Evolutionary conservation across 2,329 filamentous ascomycete species (phyloP).

Genomic region (Trichoderma afroharzianum): DNA sequence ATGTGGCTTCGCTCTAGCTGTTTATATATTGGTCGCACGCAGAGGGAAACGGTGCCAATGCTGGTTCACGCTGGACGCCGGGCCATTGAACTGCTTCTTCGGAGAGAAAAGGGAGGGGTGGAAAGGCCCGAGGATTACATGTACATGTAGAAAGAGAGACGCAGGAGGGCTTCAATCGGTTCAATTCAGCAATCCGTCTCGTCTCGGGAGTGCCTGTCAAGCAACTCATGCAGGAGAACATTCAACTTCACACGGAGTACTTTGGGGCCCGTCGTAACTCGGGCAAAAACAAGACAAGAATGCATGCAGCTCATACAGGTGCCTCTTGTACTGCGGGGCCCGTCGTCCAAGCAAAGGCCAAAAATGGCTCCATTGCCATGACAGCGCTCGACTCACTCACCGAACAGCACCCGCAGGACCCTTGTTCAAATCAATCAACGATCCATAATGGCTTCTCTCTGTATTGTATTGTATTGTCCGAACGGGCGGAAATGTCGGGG

Average conservation of each 20-base stretch:
- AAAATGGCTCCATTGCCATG: conserved; percentile 7
- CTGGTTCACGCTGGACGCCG: not conserved
- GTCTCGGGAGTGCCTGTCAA: not conserved
- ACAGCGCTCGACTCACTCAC: conserved; percentile 9
- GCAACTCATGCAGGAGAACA: not conserved
- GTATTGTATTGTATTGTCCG: not conserved
- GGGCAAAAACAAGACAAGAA: not conserved
- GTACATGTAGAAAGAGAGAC: not conserved
- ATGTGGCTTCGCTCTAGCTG: conserved; percentile 12
- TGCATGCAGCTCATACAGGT: not conserved
- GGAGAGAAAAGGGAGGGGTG: not conserved
- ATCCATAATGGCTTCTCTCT: not conserved
- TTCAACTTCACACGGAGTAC: not conserved
- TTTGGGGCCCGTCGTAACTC: not conserved
- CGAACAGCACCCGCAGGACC: not conserved
- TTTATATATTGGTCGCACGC: conserved; percentile 11
- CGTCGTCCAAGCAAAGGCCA: not conserved
- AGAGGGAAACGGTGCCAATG: conserved; percentile 1
- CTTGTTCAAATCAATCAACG: conserved; percentile 1
- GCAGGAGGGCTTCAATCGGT: not conserved
- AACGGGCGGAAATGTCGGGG: not conserved
- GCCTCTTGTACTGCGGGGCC: not conserved
- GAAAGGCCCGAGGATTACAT: not conserved
- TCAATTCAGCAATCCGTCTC: not conserved
- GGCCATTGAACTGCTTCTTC: not conserved